Percentiles rank a stretch among this genome's conserved stretches.
These are phyloP conservation scores for Didymosphaeria variabile DNA, from an alignment of 2,329 filamentous ascomycete genomes.

Conservation along the genomic window DNA sequence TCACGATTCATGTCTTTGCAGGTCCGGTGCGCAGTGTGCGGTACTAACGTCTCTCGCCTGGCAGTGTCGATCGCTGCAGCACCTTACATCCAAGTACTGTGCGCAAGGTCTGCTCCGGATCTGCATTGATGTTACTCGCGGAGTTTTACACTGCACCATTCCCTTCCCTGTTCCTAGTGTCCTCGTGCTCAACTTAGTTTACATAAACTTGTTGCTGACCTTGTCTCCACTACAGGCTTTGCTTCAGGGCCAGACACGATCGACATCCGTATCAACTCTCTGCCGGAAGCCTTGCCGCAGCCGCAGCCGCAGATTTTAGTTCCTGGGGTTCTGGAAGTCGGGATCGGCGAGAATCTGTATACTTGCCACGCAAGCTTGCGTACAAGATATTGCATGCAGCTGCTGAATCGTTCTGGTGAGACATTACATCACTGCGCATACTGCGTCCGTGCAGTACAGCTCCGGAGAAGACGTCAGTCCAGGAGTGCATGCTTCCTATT, in stretches of 20 bases:
- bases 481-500: neutral
- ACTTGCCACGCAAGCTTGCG: slow-evolving; percentile 10
- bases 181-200: slow-evolving; percentile 9
- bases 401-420: neutral
- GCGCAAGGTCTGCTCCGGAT: neutral
- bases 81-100: neutral
- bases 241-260: neutral
- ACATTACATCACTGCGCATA: slow-evolving; percentile 8
- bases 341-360: neutral
- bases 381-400: neutral
- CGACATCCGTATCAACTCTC: neutral
- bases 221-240: neutral
- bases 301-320: neutral
- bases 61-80: slow-evolving; percentile 3
- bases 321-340: neutral
- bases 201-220: neutral
- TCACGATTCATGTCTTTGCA: slow-evolving; percentile 3
- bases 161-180: neutral
- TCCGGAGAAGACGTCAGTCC: neutral
- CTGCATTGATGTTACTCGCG: slow-evolving; percentile 1
- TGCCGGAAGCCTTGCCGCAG: neutral
- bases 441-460: neutral
- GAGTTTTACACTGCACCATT: neutral
- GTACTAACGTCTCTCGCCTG: neutral
- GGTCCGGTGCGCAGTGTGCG: neutral